Percentiles rank a stretch among this genome's conserved stretches.
Evolutionary conservation across 495 filamentous ascomycete species (phyloP).

Genomic region (Daldinia childiae): DNA sequence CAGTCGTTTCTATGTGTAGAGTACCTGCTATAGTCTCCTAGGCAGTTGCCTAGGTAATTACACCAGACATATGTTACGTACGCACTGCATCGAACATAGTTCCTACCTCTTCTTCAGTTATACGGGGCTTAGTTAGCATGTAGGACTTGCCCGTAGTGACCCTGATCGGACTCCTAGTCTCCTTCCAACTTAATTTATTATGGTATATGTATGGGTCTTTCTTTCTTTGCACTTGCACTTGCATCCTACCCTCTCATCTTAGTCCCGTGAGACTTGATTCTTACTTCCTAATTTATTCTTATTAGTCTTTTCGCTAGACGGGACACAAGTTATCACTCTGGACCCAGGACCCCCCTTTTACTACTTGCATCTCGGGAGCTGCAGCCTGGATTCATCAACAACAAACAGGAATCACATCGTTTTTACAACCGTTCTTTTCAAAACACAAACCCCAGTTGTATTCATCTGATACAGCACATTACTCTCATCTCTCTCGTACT

Average conservation of each 20-base stretch:
- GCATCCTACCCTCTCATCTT: neutral
- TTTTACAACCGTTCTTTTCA: neutral
- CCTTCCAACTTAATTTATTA: no score
- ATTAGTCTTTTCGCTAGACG: neutral
- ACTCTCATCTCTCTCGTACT: neutral
- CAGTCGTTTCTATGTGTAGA: neutral
- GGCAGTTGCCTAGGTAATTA: neutral
- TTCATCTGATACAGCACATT: neutral
- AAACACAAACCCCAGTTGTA: neutral
- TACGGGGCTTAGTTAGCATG: neutral
- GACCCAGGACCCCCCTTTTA: neutral
- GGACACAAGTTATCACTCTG: neutral
- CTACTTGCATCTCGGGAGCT: slow-evolving; percentile 1
- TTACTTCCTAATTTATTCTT: neutral
- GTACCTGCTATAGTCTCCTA: neutral
- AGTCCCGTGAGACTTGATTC: neutral
- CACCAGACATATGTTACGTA: neutral
- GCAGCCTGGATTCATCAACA: neutral
- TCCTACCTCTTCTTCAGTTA: neutral
- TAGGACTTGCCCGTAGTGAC: neutral
- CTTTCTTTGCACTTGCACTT: neutral
- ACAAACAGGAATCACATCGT: slow-evolving; percentile 4
- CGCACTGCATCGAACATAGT: neutral
- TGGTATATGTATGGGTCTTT: neutral
- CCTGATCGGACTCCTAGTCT: no score